These are phyloP conservation scores for Chrysanthemum seticuspe DNA, from an alignment of 129 eudicot species.

Conservation along the genomic window DNA sequence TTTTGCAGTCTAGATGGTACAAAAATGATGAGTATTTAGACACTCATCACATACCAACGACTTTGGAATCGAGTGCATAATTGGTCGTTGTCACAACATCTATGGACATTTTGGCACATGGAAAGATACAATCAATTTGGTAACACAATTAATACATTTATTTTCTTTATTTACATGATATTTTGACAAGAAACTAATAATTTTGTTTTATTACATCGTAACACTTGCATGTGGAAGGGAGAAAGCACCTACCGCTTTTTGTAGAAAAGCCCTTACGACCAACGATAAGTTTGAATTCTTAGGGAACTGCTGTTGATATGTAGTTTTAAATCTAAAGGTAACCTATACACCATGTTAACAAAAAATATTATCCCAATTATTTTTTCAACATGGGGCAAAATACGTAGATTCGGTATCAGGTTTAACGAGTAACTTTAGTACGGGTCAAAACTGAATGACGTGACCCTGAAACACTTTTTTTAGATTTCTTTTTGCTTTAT, in stretches of 20 bases:
- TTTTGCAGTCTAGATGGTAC: no score
- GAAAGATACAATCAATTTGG: conserved; percentile 57
- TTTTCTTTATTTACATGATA: no score
- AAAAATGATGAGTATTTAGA: no score
- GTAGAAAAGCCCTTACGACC: conserved; percentile 77
- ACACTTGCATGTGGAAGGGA: conserved; percentile 79
- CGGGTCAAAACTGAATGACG: neutral
- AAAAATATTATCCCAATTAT: neutral
- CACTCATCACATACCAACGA: no score
- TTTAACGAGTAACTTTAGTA: neutral
- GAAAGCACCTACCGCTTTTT: conserved; percentile 96
- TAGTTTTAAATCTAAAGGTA: conserved; percentile 97
- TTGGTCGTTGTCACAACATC: conserved; percentile 94
- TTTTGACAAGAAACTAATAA: neutral
- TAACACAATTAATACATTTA: neutral
- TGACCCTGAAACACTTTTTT: neutral
- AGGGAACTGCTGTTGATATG: conserved; percentile 90
- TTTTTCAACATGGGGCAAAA: neutral
- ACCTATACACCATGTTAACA: neutral
- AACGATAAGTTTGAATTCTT: conserved; percentile 69
- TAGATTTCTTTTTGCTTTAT: neutral
- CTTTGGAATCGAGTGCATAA: conserved; percentile 88
- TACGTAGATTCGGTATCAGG: neutral
- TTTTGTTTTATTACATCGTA: neutral
- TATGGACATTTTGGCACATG: conserved; percentile 96